Base-by-base conservation (phyloP, 768 basidiomycete species). In the Psilocybe subaeruginosa region DNA sequence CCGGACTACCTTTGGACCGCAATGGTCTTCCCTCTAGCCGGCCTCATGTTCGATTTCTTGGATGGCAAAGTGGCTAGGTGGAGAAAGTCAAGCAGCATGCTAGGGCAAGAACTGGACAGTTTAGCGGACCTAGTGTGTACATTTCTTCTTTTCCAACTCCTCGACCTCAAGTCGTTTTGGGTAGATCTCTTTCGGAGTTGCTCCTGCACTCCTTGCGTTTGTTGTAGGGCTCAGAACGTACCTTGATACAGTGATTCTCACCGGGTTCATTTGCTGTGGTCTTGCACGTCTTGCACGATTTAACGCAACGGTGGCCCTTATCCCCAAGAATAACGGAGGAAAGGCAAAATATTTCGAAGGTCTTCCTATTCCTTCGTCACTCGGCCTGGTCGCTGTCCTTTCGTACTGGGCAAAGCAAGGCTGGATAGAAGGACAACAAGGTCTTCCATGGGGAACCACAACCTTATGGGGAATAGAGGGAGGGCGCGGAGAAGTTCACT, bases 61-160 rank as follows among this genome's bases (percentile, higher is more conserved):
- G 97, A 99, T 72, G 97, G 97, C 51, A 98, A 97, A 77, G 93
- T 99, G 14, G 97, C 97, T 19, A 82, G 97, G 67, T 98, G 96
- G 97, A 88, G 93, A 76, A 96, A 94, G 64, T 94, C 95, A 55
- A 91, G 86, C 59, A 97, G 95, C 67, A 89, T 99, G 87, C 81
- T 99, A 39, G 97, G 97, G 2, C 97, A 99, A 75, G 97, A 99
- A 74, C 82, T 99, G 57, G 97, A 99, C 78, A 95, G 93, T 74
- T 79, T 99, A 62, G 97, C 97, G 9, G 97, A 99, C 77, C 79
- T 99, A 76, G 95, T 95, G 68, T 52, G 90, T 27, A 8, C 27
- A 56, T 54, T 43, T 62, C 55, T 57, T 30, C 17, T 33, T 43
- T 17, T 7, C 51, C 39, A 65, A 8, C 35, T 46, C 1, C 58